These are phyloP conservation scores for Fusarium luffae DNA, from an alignment of 2,329 filamentous ascomycete species.

Conservation along the genomic window DNA sequence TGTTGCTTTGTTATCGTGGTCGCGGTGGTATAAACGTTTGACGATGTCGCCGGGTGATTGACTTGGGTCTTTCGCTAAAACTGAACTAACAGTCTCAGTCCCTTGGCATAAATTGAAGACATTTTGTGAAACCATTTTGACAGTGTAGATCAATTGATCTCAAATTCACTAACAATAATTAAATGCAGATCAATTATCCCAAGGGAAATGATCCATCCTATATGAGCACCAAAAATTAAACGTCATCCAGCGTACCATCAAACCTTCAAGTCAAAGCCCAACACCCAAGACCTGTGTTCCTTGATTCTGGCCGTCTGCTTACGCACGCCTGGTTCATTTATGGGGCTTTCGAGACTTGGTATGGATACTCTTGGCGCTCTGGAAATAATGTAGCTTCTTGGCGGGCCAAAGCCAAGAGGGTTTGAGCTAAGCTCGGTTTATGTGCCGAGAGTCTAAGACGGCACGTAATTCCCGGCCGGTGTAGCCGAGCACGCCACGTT, in stretches of 20 bases:
- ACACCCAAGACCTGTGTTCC: background rate
- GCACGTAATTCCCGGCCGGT: conserved; percentile 26
- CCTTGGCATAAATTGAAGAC: conserved; percentile 64
- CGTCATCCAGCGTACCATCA: conserved; percentile 4
- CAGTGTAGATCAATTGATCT: background rate
- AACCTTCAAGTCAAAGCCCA: background rate
- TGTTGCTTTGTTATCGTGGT: conserved; percentile 37
- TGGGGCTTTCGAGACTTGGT: background rate
- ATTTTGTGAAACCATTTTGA: conserved; percentile 46
- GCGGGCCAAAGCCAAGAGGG: background rate
- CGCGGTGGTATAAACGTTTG: conserved; percentile 63
- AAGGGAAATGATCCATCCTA: background rate
- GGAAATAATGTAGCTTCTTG: background rate
- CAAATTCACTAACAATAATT: no score
- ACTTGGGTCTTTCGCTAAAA: conserved; percentile 64
- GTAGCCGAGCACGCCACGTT: conserved; percentile 4
- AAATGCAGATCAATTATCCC: background rate
- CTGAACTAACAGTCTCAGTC: conserved; percentile 66
- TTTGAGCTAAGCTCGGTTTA: conserved; percentile 4
- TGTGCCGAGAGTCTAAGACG: conserved; percentile 13
- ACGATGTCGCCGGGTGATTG: conserved; percentile 65
- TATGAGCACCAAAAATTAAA: background rate
- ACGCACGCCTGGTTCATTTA: conserved; percentile 4
- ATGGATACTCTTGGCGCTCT: background rate
- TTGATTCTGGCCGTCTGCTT: background rate